phyloP scores from a whole-genome alignment of 371 early-diverging fungal species.

The Zychaea mexicana region DNA sequence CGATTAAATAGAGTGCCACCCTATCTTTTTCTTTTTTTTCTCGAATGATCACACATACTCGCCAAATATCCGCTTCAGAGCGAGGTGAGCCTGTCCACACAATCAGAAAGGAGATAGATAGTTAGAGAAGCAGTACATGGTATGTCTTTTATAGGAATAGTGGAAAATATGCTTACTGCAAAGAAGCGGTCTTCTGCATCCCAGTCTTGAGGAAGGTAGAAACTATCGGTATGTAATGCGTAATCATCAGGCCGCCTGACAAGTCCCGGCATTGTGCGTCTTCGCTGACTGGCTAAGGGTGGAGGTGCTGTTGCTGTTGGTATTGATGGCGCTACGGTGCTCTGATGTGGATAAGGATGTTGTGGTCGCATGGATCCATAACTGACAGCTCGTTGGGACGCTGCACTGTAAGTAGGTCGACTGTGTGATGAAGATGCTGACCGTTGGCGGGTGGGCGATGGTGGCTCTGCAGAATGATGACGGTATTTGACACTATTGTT shows the following conservation, averaged over 20 bases:
- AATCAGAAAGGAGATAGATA: conserved; percentile 5
- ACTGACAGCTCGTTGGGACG: background rate
- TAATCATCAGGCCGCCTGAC: background rate
- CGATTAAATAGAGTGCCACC: background rate
- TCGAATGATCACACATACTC: conserved; percentile 7
- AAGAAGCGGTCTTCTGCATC: conserved; percentile 10
- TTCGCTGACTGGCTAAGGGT: background rate
- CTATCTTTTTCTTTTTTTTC: background rate
- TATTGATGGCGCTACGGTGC: background rate
- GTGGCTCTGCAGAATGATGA: background rate
- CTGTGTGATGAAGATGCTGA: background rate
- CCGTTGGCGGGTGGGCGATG: background rate
- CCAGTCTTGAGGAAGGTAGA: background rate
- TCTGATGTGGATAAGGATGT: background rate
- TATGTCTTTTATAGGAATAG: too few relatives aligned
- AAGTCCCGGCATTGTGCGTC: background rate
- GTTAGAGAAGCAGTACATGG: too few relatives aligned
- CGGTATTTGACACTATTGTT: background rate
- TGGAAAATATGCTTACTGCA: conserved; percentile 16
- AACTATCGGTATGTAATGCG: background rate
- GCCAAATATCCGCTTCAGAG: conserved; percentile 18
- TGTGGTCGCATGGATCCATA: background rate
- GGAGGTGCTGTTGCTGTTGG: background rate
- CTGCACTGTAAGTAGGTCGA: background rate
- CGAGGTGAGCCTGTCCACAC: conserved; percentile 16